Percentiles rank a stretch among this genome's conserved stretches.
Evolutionary conservation across 2,329 filamentous ascomycete species (phyloP).

Genomic region (Pyrenophora teres): DNA sequence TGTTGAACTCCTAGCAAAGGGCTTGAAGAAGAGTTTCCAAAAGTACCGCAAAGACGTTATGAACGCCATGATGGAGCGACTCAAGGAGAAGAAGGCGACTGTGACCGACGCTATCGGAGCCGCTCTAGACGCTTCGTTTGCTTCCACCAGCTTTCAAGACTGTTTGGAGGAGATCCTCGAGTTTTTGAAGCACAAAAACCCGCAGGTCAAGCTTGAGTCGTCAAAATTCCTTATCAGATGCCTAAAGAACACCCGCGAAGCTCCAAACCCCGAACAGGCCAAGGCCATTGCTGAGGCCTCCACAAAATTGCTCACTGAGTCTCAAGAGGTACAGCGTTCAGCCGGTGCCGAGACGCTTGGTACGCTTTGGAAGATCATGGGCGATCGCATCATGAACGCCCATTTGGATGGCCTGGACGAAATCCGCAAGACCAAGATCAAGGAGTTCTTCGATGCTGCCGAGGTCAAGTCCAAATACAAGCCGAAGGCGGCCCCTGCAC

Average conservation of each 20-base stretch:
- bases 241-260: slow-evolving; percentile 78
- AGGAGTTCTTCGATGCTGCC: slow-evolving; percentile 83
- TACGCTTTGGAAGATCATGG: slow-evolving; percentile 98
- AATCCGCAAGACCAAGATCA: slow-evolving; percentile 93
- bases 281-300: slow-evolving; percentile 82
- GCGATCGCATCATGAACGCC: slow-evolving; percentile 91
- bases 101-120: slow-evolving; percentile 87
- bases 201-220: slow-evolving; percentile 94
- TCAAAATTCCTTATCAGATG: slow-evolving; percentile 92
- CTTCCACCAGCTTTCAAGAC: slow-evolving; percentile 73
- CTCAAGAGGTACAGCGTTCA: slow-evolving; percentile 80
- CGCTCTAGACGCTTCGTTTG: slow-evolving; percentile 75
- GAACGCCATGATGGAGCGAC: slow-evolving; percentile 87
- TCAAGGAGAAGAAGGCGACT: slow-evolving; percentile 95
- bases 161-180: slow-evolving; percentile 89
- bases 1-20: slow-evolving; percentile 85
- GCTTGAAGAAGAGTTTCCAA: slow-evolving; percentile 74
- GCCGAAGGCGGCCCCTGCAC: slow-evolving; percentile 74
- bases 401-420: slow-evolving; percentile 92
- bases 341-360: slow-evolving; percentile 91
- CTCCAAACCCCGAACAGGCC: slow-evolving; percentile 83
- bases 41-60: slow-evolving; percentile 83
- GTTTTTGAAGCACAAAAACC: slow-evolving; percentile 91
- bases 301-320: slow-evolving; percentile 89
- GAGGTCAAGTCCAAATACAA: slow-evolving; percentile 90